A percentile compares a stretch with the other conserved stretches of the same genome.
phyloP scores from a whole-genome alignment of 75 land plant species.

The Picea glauca region DNA sequence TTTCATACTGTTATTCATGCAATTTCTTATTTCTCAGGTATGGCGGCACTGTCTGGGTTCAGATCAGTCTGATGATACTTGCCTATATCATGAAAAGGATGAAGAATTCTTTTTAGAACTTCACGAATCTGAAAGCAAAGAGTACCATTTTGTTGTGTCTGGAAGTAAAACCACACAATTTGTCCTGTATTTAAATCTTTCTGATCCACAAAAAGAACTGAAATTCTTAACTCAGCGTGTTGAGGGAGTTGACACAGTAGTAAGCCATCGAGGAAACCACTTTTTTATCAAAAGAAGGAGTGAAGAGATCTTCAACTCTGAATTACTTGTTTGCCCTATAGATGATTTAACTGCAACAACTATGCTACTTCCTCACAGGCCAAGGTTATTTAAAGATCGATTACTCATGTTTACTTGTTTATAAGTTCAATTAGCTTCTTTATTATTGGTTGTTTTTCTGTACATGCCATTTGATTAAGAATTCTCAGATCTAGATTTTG shows the following conservation, averaged over 20 bases:
- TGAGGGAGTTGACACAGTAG: constrained; percentile 73
- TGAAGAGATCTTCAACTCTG: constrained; percentile 83
- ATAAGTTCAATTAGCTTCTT: background rate
- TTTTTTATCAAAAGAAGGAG: constrained; percentile 84
- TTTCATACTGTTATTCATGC: background rate
- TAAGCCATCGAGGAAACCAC: constrained; percentile 85
- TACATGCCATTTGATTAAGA: background rate
- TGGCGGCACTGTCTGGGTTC: constrained; percentile 82
- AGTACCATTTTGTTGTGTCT: constrained; percentile 72
- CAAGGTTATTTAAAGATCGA: constrained; percentile 46
- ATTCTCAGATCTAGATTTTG: background rate
- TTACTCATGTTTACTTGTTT: background rate
- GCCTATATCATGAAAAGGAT: constrained; percentile 89
- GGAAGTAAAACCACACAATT: constrained; percentile 81
- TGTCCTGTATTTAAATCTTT: constrained; percentile 59
- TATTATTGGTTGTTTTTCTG: background rate
- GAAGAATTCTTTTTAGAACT: constrained; percentile 74
- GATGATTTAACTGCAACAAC: constrained; percentile 51
- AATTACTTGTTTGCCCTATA: constrained; percentile 76
- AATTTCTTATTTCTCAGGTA: constrained; percentile 36
- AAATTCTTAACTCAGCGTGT: constrained; percentile 63
- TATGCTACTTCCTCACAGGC: constrained; percentile 81
- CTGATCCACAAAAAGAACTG: constrained; percentile 54
- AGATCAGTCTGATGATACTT: constrained; percentile 71
- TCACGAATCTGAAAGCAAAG: constrained; percentile 77